Evolutionary conservation across 2,329 filamentous ascomycete species (phyloP), one percentile per base, ranked within the genome.

Genomic region (Penicillium sp.): DNA sequence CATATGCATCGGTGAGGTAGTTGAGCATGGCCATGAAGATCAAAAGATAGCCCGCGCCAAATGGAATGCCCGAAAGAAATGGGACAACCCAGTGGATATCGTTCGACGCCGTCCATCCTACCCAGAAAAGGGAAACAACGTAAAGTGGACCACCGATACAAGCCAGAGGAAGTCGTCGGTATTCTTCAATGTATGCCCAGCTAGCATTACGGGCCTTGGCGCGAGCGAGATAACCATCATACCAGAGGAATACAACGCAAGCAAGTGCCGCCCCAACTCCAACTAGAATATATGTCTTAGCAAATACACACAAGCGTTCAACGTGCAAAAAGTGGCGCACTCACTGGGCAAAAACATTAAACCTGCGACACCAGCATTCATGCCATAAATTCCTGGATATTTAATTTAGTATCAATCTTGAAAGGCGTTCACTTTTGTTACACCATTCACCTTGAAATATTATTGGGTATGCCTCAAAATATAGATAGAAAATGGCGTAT

Each of bases 381-480:
- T 73, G 23, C 67, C 65, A 50, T 75, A 75, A 2, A 74, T 65
- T 6, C 64, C 70, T 46, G 2, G 16, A 14, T 2, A 9, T 21
- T 24, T 10, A 18, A 82, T 76, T 43, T 85, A 88, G 0, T 82
- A 77, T 89, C 81, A 33, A 11, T 7, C 6, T 9, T 6, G 18
- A 14, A 14, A 5, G 1, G 18, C 2, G 18, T n/a, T n/a, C n/a
- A 39, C 10, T 39, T 13, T 3, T 1, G 21, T 42, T 11, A 1
- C 16, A 5, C 7, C 5, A 51, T 58, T 8, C 46, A 56, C 68
- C 67, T 57, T 82, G 77, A 71, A 90, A 92, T 60, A 91, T 87
- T 58, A 86, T 78, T 5, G 86, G 85, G 67, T 87, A 92, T 9
- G 87, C 87, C 71, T 91, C 84, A 61, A 92, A 91, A 67, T 87